Evolutionary conservation across 345 rosid species (phyloP).

Genomic region (Salix dunnii): DNA sequence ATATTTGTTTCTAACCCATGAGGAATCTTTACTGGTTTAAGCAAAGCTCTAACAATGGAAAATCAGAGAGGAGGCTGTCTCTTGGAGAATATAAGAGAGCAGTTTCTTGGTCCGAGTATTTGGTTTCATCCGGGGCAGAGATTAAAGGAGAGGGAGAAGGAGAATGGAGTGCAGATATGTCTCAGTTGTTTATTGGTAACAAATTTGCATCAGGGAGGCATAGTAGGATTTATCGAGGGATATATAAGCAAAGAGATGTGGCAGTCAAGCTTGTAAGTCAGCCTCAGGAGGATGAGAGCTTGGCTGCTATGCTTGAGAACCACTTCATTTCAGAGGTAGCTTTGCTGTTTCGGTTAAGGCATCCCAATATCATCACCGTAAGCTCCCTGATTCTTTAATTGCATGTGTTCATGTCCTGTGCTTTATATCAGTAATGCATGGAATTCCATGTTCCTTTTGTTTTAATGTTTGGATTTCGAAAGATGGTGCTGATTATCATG

Average conservation of each 20-base stretch:
- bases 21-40: slow-evolving; percentile 57
- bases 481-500: background rate
- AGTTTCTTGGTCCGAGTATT: slow-evolving; percentile 74
- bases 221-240: slow-evolving; percentile 75
- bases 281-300: slow-evolving; percentile 66
- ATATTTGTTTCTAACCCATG: slow-evolving; percentile 36
- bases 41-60: slow-evolving; percentile 50
- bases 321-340: slow-evolving; percentile 78
- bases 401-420: background rate
- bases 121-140: slow-evolving; percentile 72
- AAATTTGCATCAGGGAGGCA: slow-evolving; percentile 77
- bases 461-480: background rate
- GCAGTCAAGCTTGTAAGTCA: slow-evolving; percentile 75
- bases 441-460: background rate
- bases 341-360: slow-evolving; percentile 50
- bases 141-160: slow-evolving; percentile 67
- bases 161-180: slow-evolving; percentile 80
- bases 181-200: slow-evolving; percentile 59
- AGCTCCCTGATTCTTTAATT: slow-evolving; percentile 18
- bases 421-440: background rate
- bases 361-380: slow-evolving; percentile 69
- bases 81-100: slow-evolving; percentile 70
- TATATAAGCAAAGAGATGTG: slow-evolving; percentile 64
- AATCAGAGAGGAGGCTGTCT: slow-evolving; percentile 50
- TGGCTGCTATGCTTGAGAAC: slow-evolving; percentile 57